A percentile compares a stretch with the other conserved stretches of the same genome.
phyloP scores from a whole-genome alignment of 208 protist species.

The Trypanosoma lewisi region DNA sequence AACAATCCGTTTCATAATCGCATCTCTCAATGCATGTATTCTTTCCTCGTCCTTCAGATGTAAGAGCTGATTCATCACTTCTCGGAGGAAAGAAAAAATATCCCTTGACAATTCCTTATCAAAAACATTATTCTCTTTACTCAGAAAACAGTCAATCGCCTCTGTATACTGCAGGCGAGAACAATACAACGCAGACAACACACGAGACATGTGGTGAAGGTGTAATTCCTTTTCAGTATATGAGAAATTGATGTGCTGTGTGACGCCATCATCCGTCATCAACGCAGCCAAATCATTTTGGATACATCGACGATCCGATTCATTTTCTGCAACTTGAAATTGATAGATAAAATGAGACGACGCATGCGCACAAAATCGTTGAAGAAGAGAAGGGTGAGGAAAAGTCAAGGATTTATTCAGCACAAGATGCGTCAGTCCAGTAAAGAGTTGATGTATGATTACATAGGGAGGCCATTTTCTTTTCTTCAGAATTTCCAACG shows the following conservation, averaged over 20 bases:
- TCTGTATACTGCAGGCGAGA: constrained; percentile 42
- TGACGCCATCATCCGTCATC: constrained; percentile 27
- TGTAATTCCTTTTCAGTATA: constrained; percentile 38
- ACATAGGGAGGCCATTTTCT: constrained; percentile 48
- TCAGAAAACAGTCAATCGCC: constrained; percentile 66
- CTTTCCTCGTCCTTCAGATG: background rate
- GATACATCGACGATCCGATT: constrained; percentile 26
- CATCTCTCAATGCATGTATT: constrained; percentile 32
- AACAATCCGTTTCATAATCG: constrained; percentile 54
- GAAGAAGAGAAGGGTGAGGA: constrained; percentile 8
- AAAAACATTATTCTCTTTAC: constrained; percentile 35
- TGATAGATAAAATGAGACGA: constrained; percentile 47
- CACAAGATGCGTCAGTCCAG: constrained; percentile 20
- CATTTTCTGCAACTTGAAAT: constrained; percentile 45
- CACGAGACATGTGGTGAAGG: constrained; percentile 55
- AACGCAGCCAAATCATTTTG: constrained; percentile 43
- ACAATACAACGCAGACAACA: constrained; percentile 50
- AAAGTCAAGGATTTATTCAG: constrained; percentile 15
- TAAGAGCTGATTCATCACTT: constrained; percentile 43
- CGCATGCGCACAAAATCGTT: constrained; percentile 35
- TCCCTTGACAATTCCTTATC: constrained; percentile 46
- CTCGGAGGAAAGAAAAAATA: constrained; percentile 54
- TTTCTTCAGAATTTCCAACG: constrained; percentile 37
- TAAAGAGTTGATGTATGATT: constrained; percentile 38
- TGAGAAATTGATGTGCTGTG: constrained; percentile 24